Percentiles rank a stretch among this genome's conserved stretches.
Conservation (phyloP, 2,329 filamentous ascomycete species). For the Magnaporthiopsis rhizophila region DNA sequence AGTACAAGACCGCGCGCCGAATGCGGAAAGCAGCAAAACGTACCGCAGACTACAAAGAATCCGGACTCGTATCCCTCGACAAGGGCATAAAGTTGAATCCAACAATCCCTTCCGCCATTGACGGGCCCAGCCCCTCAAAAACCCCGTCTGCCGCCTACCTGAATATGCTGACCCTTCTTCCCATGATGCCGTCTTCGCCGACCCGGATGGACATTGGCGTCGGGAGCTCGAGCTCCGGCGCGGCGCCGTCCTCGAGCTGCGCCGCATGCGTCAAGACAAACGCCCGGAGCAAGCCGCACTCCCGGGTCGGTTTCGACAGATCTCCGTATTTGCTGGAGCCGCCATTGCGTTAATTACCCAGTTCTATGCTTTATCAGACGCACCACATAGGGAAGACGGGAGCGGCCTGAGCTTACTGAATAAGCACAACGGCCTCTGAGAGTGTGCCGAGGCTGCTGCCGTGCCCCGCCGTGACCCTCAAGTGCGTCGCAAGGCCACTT, state of each 20-base stretch:
- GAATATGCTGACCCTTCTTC: slow-evolving; percentile 4
- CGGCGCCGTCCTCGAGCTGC: background rate
- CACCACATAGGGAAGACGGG: no score
- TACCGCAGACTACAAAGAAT: no score
- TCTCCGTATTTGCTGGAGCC: background rate
- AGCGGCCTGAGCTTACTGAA: slow-evolving; percentile 1
- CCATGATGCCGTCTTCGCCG: slow-evolving; percentile 4
- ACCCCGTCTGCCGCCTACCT: background rate
- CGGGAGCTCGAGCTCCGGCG: slow-evolving; percentile 1
- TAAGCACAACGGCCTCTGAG: background rate
- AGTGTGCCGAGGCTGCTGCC: background rate
- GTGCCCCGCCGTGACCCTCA: background rate
- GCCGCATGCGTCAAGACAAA: background rate
- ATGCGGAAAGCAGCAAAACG: no score
- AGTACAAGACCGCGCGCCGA: no score
- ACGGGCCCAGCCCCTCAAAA: no score
- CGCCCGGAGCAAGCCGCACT: background rate
- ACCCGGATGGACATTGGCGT: background rate
- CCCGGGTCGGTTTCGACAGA: background rate
- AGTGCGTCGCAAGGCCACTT: background rate
- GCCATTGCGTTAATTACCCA: background rate
- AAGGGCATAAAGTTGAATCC: slow-evolving; percentile 3
- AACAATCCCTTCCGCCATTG: slow-evolving; percentile 5
- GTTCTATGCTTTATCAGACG: no score
- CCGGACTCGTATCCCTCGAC: no score